phyloP scores from a whole-genome alignment of 176 grass and related monocot species.

The Rhipidocladum racemiflorum region DNA sequence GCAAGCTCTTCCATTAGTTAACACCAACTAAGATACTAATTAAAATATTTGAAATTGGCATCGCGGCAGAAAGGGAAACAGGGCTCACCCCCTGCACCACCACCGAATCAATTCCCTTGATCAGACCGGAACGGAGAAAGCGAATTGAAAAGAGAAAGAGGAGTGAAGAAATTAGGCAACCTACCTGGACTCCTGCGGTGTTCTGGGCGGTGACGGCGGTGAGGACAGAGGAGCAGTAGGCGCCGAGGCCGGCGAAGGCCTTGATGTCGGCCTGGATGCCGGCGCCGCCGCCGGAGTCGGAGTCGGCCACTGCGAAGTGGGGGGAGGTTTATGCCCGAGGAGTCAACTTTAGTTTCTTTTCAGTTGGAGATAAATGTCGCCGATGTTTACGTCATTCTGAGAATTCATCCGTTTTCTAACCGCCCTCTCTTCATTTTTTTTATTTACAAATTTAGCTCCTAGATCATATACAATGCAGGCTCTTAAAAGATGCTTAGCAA shows the following conservation, averaged over 20 bases:
- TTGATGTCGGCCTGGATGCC: conserved; percentile 93
- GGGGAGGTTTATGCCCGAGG: no score
- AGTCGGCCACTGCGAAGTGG: no score
- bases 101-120: neutral
- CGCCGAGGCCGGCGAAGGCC: conserved; percentile 75
- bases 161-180: neutral
- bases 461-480: no score
- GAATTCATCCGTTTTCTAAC: no score
- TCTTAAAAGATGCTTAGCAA: no score
- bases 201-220: conserved; percentile 95
- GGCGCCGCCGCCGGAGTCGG: conserved; percentile 82
- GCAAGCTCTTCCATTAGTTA: neutral
- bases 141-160: neutral
- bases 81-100: conserved; percentile 53
- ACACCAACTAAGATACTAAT: neutral
- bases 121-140: neutral
- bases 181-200: conserved; percentile 84
- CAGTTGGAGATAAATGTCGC: no score
- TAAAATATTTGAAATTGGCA: neutral
- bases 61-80: neutral
- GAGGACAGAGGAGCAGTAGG: conserved; percentile 84
- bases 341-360: no score
- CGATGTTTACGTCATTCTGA: no score
- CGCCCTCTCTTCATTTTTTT: no score
- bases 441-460: no score